Conservation (phyloP, 257 asterid genomes). For the Ligustrum vulgare region DNA sequence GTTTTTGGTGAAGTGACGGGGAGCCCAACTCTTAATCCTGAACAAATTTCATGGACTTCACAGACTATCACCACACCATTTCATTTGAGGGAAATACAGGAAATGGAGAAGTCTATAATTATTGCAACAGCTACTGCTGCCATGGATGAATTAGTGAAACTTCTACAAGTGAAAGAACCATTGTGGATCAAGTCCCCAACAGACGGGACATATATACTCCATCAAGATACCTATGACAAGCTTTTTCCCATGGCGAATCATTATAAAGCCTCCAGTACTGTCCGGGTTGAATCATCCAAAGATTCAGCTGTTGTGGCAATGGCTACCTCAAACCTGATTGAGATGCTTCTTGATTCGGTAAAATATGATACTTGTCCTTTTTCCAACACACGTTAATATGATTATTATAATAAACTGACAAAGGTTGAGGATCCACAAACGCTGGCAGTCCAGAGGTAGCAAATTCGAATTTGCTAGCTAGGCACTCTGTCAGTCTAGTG, state of each 20-base stretch:
- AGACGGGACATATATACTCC: conserved; percentile 46
- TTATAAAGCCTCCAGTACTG: conserved; percentile 30
- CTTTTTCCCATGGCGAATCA: conserved; percentile 41
- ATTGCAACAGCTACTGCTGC: conserved; percentile 44
- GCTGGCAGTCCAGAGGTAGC: too few relatives aligned
- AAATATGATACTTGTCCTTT: not conserved
- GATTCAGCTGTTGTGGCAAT: conserved; percentile 57
- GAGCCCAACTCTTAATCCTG: conserved; percentile 17
- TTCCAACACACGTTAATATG: not conserved
- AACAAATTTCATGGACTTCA: conserved; percentile 17
- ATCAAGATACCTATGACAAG: conserved; percentile 53
- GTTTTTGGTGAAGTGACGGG: conserved; percentile 26
- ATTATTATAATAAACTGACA: too few relatives aligned
- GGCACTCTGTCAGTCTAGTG: too few relatives aligned
- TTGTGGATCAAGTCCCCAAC: conserved; percentile 47
- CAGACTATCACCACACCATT: conserved; percentile 15
- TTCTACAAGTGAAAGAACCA: conserved; percentile 54
- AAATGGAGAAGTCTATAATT: conserved; percentile 36
- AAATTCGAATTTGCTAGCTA: too few relatives aligned
- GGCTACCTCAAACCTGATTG: conserved; percentile 45
- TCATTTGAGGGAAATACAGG: conserved; percentile 22
- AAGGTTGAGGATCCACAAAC: too few relatives aligned
- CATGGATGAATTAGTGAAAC: conserved; percentile 55
- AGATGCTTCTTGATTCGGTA: conserved; percentile 65
- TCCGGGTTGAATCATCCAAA: conserved; percentile 69